phyloP scores from a whole-genome alignment of 257 asterid species.

The Cruciata laevipes region DNA sequence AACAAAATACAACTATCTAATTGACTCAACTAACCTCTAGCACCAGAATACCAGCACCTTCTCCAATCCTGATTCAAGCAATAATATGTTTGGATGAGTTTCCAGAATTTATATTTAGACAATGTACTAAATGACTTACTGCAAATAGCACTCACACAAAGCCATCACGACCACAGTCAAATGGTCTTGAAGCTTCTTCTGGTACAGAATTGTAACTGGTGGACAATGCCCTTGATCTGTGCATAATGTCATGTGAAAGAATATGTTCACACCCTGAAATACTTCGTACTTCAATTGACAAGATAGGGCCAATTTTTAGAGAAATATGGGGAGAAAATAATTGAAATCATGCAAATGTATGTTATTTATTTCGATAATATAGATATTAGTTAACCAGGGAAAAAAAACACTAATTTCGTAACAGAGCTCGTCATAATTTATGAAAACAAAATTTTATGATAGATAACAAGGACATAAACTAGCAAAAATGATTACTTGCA shows the following conservation, averaged over 20 bases:
- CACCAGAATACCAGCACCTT: conserved; percentile 85
- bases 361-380: not conserved
- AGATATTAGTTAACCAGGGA: not conserved
- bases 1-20: not conserved
- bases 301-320: too few species aligned
- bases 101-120: conserved; percentile 14
- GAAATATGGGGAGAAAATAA: not conserved
- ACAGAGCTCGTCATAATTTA: not conserved
- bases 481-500: conserved; percentile 54
- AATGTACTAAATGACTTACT: conserved; percentile 6
- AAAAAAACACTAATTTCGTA: too few species aligned
- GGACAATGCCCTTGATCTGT: conserved; percentile 89
- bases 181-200: conserved; percentile 84
- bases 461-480: not conserved
- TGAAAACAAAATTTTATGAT: too few species aligned
- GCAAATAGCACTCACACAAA: conserved; percentile 63
- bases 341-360: not conserved
- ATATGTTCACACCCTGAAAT: not conserved
- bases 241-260: conserved; percentile 13
- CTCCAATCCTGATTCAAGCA: conserved; percentile 71
- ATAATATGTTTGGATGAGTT: conserved; percentile 12
- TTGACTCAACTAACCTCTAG: conserved; percentile 62
- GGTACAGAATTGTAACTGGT: conserved; percentile 69
- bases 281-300: not conserved
- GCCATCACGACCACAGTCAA: conserved; percentile 91